These are phyloP conservation scores for Aspergillus candidus DNA, from an alignment of 2,329 filamentous ascomycete genomes.

Conservation along the genomic window DNA sequence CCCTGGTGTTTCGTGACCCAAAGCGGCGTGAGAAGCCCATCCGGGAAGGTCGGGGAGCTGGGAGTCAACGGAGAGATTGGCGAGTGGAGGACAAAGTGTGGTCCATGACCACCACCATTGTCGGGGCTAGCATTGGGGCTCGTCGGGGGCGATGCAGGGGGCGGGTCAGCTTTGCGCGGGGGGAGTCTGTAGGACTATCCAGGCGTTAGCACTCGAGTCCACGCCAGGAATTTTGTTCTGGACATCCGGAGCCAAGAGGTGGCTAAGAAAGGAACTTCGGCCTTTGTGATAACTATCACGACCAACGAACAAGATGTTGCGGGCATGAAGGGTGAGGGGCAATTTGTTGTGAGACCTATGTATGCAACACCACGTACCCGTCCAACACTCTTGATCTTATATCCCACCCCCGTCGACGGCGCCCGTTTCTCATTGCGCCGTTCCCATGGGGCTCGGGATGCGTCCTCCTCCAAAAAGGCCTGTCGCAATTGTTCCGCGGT, in stretches of 20 bases:
- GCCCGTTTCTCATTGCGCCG: slow-evolving; percentile 44
- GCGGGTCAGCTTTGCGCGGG: slow-evolving; percentile 57
- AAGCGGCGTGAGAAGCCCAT: slow-evolving; percentile 72
- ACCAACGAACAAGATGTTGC: background rate
- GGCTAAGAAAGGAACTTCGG: too few relatives aligned
- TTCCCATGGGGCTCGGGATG: slow-evolving; percentile 61
- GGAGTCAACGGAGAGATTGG: slow-evolving; percentile 86
- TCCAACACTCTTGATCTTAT: slow-evolving; percentile 67
- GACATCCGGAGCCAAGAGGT: background rate
- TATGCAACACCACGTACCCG: slow-evolving; percentile 58
- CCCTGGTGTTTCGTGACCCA: slow-evolving; percentile 90
- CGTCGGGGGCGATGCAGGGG: slow-evolving; percentile 45
- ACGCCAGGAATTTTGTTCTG: background rate
- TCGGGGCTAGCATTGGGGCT: slow-evolving; percentile 47
- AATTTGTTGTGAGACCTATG: background rate
- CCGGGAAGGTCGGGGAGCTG: slow-evolving; percentile 75
- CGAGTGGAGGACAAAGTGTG: slow-evolving; percentile 66
- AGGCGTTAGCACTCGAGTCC: slow-evolving; percentile 12
- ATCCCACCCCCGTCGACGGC: slow-evolving; percentile 49
- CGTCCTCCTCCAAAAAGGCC: slow-evolving; percentile 62
- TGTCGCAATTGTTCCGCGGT: slow-evolving; percentile 60
- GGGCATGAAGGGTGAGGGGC: background rate
- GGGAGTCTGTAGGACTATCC: slow-evolving; percentile 50
- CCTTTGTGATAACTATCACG: too few relatives aligned
- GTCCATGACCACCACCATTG: slow-evolving; percentile 38